phyloP scores from a whole-genome alignment of 345 rosid species.

The Fremontodendron californicum region DNA sequence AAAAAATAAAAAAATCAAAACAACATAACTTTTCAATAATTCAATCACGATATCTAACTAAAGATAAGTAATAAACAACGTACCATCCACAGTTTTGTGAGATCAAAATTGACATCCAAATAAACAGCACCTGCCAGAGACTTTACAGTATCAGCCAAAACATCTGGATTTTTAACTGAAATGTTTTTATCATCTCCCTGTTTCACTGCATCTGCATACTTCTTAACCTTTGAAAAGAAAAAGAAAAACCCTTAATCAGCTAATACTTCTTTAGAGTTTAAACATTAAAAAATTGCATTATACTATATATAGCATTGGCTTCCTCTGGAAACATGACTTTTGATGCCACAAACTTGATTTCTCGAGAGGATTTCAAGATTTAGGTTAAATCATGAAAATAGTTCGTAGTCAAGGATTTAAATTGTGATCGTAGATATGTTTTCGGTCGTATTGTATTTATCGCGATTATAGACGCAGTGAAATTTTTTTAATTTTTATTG shows the following conservation, averaged over 20 bases:
- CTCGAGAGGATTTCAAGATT: too few species aligned
- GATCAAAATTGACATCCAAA: conserved; percentile 54
- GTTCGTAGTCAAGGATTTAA: too few species aligned
- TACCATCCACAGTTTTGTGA: conserved; percentile 52
- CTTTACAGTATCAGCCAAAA: conserved; percentile 41
- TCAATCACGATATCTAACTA: background rate
- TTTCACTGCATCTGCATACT: background rate
- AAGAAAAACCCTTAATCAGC: too few species aligned
- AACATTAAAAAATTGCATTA: background rate
- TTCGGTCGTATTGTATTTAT: too few species aligned
- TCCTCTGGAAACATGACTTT: too few species aligned
- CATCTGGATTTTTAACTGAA: background rate
- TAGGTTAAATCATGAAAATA: too few species aligned
- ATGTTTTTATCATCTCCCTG: background rate
- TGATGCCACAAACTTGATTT: too few species aligned
- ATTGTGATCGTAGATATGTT: too few species aligned
- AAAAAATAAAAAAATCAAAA: too few species aligned
- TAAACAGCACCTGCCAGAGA: conserved; percentile 72
- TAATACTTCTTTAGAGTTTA: background rate
- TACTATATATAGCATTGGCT: too few species aligned
- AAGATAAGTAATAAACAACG: background rate
- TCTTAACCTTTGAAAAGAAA: background rate
- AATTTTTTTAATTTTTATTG: too few species aligned
- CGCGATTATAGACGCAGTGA: too few species aligned
- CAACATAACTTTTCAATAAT: background rate